phyloP scores from a whole-genome alignment of 305 asterid genomes.

The Fraxinus sp. region DNA sequence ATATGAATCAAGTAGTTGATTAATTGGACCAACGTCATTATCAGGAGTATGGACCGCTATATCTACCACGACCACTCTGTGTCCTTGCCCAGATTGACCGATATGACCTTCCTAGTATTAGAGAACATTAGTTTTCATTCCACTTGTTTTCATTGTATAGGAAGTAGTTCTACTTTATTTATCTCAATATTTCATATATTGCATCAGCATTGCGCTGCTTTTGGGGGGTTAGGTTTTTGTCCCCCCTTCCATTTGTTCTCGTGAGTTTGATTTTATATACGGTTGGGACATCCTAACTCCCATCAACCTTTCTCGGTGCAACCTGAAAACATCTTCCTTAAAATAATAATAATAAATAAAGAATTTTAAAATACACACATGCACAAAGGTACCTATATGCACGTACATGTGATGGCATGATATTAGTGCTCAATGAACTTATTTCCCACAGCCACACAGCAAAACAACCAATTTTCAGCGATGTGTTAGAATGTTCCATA shows the following conservation, averaged over 20 bases:
- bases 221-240: neutral
- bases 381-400: neutral
- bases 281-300: neutral
- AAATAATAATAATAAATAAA: too few relatives aligned
- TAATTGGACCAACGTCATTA: neutral
- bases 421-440: neutral
- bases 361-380: neutral
- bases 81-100: neutral
- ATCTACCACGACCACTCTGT: neutral
- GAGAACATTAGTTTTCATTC: neutral
- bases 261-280: neutral
- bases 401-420: neutral
- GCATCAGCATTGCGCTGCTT: neutral
- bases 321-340: neutral
- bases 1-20: neutral
- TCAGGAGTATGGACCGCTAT: neutral
- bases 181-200: neutral
- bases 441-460: neutral
- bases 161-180: neutral
- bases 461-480: neutral
- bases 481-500: neutral
- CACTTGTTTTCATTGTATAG: neutral
- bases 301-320: neutral
- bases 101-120: neutral
- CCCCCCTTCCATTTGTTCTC: neutral